phyloP scores from a whole-genome alignment of 352 stramenopile genomes.

The Globisporangium yorkense region DNA sequence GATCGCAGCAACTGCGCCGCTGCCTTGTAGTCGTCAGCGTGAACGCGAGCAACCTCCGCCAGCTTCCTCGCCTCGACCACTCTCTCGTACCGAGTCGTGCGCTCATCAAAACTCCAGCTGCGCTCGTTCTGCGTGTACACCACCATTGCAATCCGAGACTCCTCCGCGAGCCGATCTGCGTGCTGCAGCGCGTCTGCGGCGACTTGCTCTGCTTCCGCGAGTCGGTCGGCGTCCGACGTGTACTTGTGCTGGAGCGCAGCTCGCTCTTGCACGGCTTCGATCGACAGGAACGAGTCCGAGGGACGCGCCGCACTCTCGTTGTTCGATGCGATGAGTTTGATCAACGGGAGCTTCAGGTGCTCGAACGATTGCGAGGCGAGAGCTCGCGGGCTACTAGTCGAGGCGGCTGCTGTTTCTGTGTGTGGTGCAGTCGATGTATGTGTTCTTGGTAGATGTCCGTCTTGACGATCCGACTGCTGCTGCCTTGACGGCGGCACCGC shows the following conservation, averaged over 20 bases:
- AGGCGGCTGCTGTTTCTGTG: background rate
- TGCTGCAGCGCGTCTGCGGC: conserved; percentile 26
- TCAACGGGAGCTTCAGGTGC: conserved; percentile 26
- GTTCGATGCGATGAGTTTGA: conserved; percentile 20
- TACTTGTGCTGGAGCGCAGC: conserved; percentile 24
- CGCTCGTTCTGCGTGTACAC: conserved; percentile 51
- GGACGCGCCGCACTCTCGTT: conserved; percentile 13
- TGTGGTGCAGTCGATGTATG: background rate
- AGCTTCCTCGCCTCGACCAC: conserved; percentile 48
- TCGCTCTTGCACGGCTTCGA: conserved; percentile 35
- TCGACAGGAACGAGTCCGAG: conserved; percentile 21
- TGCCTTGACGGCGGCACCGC: background rate
- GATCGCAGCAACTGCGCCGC: conserved; percentile 22
- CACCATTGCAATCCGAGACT: conserved; percentile 54
- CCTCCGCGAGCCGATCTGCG: conserved; percentile 45
- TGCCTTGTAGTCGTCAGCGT: conserved; percentile 34
- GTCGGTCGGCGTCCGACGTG: conserved; percentile 18
- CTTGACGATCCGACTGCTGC: background rate
- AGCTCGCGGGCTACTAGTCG: background rate
- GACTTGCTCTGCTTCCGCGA: conserved; percentile 23
- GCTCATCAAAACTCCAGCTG: conserved; percentile 60
- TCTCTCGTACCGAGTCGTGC: conserved; percentile 38
- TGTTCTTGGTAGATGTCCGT: background rate
- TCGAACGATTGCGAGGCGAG: conserved; percentile 1
- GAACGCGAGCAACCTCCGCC: conserved; percentile 31